Percentiles rank a stretch among this genome's conserved stretches.
Evolutionary conservation across 2,329 filamentous ascomycete genomes (phyloP).

Genomic region (Fusarium staphyleae): DNA sequence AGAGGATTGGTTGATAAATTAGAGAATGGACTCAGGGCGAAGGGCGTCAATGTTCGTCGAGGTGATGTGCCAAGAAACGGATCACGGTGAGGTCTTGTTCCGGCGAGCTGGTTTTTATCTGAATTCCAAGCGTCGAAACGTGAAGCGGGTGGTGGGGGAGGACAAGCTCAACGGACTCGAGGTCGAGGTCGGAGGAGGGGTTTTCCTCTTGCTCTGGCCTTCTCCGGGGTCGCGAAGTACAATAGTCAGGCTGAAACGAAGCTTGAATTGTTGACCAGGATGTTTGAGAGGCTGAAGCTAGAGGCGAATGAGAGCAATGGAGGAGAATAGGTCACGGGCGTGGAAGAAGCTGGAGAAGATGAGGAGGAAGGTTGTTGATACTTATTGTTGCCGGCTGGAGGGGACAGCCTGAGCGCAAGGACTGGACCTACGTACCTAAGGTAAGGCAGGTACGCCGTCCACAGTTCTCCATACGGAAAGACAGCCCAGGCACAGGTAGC

Average conservation of each 20-base stretch:
- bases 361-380: conserved; percentile 44
- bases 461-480: conserved; percentile 5
- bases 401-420: conserved; percentile 17
- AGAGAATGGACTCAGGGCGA: conserved; percentile 1
- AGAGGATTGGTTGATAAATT: conserved; percentile 17
- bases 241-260: not conserved
- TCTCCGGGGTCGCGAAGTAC: conserved; percentile 5
- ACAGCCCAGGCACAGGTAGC: conserved; percentile 26
- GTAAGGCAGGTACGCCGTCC: not conserved
- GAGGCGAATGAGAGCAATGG: conserved; percentile 12
- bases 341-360: conserved; percentile 33
- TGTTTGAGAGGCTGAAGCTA: conserved; percentile 3
- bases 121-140: conserved; percentile 11
- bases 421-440: not conserved
- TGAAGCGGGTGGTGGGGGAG: conserved; percentile 24
- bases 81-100: not conserved
- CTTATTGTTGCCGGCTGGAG: conserved; percentile 42
- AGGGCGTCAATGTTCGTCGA: conserved; percentile 12
- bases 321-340: conserved; percentile 29
- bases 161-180: conserved; percentile 24
- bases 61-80: not conserved
- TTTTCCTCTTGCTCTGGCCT: conserved; percentile 18
- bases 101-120: conserved; percentile 3
- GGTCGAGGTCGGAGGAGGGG: conserved; percentile 26
- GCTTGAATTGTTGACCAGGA: not conserved